These are phyloP conservation scores for Cornus kousa DNA, from an alignment of 148 eudicot species.

Conservation along the genomic window DNA sequence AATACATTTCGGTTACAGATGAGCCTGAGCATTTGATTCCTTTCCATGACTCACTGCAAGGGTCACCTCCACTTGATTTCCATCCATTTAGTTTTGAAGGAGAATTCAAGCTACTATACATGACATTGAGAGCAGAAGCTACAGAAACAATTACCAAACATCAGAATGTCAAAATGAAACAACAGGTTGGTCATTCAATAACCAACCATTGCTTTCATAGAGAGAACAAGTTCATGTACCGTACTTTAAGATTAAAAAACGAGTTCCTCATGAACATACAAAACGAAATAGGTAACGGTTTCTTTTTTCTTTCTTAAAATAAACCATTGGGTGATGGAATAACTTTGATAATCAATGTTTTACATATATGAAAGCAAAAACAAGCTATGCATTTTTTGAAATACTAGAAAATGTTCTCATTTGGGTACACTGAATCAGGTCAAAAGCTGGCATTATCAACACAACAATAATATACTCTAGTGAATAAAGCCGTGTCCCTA, in stretches of 20 bases:
- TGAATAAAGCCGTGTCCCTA: too few species aligned
- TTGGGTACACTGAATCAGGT: too few species aligned
- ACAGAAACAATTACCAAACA: constrained; percentile 7
- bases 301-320: too few species aligned
- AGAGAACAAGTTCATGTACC: neutral
- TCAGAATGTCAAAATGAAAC: neutral
- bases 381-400: neutral
- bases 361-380: neutral
- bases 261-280: neutral
- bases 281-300: neutral
- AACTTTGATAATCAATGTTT: neutral
- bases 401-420: neutral
- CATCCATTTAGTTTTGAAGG: constrained; percentile 46
- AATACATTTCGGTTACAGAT: constrained; percentile 56
- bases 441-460: too few species aligned
- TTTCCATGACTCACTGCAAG: constrained; percentile 65
- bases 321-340: neutral
- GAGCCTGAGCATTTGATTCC: constrained; percentile 62
- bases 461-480: too few species aligned
- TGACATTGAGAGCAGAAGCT: constrained; percentile 61
- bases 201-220: neutral
- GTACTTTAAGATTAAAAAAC: neutral
- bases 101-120: constrained; percentile 51
- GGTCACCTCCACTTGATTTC: constrained; percentile 69
- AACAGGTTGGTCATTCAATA: neutral